Evolutionary conservation across 208 protist genomes (phyloP).

Genomic region (Tritrichomonas musculus): DNA sequence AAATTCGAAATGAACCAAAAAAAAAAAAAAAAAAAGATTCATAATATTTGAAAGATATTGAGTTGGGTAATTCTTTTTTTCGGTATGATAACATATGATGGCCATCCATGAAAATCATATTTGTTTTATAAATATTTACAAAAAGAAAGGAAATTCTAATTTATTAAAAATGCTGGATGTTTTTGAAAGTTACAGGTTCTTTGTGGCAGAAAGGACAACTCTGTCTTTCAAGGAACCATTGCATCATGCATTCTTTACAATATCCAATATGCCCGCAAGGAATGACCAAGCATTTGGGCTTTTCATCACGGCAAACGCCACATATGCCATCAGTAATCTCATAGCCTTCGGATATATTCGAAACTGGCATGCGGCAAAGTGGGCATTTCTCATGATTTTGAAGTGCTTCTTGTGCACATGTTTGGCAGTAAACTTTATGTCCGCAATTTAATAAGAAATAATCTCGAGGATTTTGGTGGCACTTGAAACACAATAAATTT

Average conservation of each 20-base stretch:
- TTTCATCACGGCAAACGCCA: not conserved
- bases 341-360: not conserved
- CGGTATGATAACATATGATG: too few relatives aligned
- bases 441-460: not conserved
- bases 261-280: not conserved
- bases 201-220: not conserved
- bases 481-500: not conserved
- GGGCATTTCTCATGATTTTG: not conserved
- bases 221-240: not conserved
- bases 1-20: too few relatives aligned
- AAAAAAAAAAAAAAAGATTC: too few relatives aligned
- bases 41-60: too few relatives aligned
- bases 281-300: not conserved
- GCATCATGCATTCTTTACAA: not conserved
- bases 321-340: not conserved
- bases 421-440: not conserved
- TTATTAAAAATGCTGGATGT: too few relatives aligned
- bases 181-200: not conserved
- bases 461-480: not conserved
- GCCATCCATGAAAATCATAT: too few relatives aligned
- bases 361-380: not conserved
- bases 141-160: too few relatives aligned
- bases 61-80: too few relatives aligned
- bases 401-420: not conserved
- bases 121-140: too few relatives aligned